phyloP scores from a whole-genome alignment of 768 basidiomycete genomes.

The Lentinula boryana region DNA sequence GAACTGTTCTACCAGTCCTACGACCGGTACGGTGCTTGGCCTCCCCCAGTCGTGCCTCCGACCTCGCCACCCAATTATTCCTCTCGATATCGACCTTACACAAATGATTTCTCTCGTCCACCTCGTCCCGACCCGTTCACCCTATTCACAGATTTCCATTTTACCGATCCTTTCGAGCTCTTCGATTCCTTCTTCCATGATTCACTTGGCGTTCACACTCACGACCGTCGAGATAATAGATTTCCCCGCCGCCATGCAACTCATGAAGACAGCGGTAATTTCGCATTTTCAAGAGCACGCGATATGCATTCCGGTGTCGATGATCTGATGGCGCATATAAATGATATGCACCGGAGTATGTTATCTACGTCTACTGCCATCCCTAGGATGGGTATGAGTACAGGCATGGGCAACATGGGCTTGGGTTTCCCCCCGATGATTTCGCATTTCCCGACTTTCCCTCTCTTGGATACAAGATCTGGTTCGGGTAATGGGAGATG shows the following conservation, averaged over 20 bases:
- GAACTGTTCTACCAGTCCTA: constrained; percentile 39
- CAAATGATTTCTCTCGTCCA: constrained; percentile 18
- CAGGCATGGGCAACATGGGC: not conserved
- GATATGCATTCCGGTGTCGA: constrained; percentile 26
- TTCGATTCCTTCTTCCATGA: constrained; percentile 70
- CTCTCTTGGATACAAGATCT: constrained; percentile 19
- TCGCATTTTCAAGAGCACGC: constrained; percentile 15
- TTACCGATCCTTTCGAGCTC: constrained; percentile 71
- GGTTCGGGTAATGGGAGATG: constrained; percentile 26
- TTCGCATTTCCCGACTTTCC: constrained; percentile 16
- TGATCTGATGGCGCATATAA: constrained; percentile 24
- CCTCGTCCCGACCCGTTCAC: constrained; percentile 33
- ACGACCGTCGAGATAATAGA: constrained; percentile 10
- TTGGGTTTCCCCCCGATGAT: constrained; percentile 15
- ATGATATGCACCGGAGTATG: constrained; percentile 25
- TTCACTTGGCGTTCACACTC: constrained; percentile 23
- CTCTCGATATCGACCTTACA: not conserved
- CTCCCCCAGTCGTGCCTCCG: constrained; percentile 39
- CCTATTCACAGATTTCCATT: constrained; percentile 34
- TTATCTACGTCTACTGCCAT: constrained; percentile 16
- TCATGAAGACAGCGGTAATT: constrained; percentile 16
- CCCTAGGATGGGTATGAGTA: not conserved
- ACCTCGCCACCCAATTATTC: not conserved
- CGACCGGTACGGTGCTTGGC: constrained; percentile 71
- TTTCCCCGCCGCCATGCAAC: not conserved